These are phyloP conservation scores for Geosmithia flava DNA, from an alignment of 2,329 filamentous ascomycete genomes.

Conservation along the genomic window DNA sequence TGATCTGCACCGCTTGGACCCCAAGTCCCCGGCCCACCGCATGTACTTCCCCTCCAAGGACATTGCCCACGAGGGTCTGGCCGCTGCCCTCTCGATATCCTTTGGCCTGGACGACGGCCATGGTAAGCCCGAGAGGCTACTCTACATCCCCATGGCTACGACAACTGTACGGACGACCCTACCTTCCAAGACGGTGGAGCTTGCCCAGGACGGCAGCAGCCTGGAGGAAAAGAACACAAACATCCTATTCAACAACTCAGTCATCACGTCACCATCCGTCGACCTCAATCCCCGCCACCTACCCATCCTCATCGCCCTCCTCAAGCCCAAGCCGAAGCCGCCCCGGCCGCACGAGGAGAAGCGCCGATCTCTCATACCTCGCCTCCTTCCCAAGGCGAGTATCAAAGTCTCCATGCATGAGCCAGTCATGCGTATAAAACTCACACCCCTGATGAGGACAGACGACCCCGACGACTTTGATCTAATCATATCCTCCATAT, in stretches of 20 bases:
- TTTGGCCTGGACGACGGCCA: conserved; percentile 85
- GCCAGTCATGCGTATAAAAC: conserved; percentile 78
- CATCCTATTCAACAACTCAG: conserved; percentile 89
- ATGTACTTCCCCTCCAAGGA: conserved; percentile 97
- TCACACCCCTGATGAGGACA: conserved; percentile 62
- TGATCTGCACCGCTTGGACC: conserved; percentile 82
- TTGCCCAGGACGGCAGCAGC: conserved; percentile 58
- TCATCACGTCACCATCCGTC: conserved; percentile 88
- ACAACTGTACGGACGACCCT: conserved; percentile 89
- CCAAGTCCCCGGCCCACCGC: conserved; percentile 84
- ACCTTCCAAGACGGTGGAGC: conserved; percentile 84
- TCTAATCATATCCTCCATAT: conserved; percentile 87
- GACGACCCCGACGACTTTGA: conserved; percentile 74
- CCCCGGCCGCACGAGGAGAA: conserved; percentile 25
- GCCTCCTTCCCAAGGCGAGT: conserved; percentile 84
- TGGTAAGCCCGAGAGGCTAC: conserved; percentile 69
- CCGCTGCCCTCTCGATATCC: conserved; percentile 85
- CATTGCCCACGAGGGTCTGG: conserved; percentile 85
- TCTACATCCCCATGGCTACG: conserved; percentile 96
- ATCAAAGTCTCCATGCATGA: conserved; percentile 97
- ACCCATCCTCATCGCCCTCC: conserved; percentile 67
- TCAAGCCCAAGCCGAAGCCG: conserved; percentile 40
- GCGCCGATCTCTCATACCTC: conserved; percentile 64
- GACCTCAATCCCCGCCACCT: conserved; percentile 89
- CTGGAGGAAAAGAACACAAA: conserved; percentile 84